Percentiles rank a stretch among this genome's conserved stretches.
phyloP scores from a whole-genome alignment of 331 rosid genomes.

The Malus hybrid region DNA sequence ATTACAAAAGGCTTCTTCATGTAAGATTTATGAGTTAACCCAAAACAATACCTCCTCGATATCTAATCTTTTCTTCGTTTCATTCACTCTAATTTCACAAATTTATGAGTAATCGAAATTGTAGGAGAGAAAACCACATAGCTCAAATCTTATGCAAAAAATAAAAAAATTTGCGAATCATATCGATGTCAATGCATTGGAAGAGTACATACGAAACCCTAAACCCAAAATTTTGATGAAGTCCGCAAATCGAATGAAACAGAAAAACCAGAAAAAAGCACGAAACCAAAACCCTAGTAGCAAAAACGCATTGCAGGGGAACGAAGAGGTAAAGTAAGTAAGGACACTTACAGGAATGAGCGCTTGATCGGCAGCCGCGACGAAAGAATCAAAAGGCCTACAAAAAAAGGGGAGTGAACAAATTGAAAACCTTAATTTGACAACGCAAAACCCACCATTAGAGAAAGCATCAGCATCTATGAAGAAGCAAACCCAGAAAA shows the following conservation, averaged over 20 bases:
- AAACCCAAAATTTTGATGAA: too few species aligned
- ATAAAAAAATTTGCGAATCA: too few species aligned
- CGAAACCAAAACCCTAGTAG: neutral
- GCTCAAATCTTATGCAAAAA: neutral
- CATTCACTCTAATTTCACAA: too few species aligned
- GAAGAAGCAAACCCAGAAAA: slow-evolving; percentile 9
- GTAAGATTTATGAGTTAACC: neutral
- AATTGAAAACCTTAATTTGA: slow-evolving; percentile 61
- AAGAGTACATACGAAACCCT: too few species aligned
- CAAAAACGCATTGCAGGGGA: neutral
- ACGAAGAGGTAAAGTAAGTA: neutral
- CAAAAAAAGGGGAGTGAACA: neutral
- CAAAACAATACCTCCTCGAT: neutral
- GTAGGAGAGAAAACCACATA: too few species aligned
- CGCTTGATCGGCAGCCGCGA: neutral
- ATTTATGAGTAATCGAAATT: too few species aligned
- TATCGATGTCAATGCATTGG: too few species aligned
- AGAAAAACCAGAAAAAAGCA: neutral
- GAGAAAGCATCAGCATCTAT: slow-evolving; percentile 17
- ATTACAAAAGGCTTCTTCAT: too few species aligned
- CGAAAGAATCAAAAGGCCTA: neutral
- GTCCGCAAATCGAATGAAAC: neutral
- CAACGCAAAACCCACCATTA: slow-evolving; percentile 29
- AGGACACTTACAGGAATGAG: neutral
- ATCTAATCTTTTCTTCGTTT: too few species aligned